Evolutionary conservation across 2,329 filamentous ascomycete genomes (phyloP), one percentile per base, ranked within the genome.

Genomic region (Cordyceps farinosa): DNA sequence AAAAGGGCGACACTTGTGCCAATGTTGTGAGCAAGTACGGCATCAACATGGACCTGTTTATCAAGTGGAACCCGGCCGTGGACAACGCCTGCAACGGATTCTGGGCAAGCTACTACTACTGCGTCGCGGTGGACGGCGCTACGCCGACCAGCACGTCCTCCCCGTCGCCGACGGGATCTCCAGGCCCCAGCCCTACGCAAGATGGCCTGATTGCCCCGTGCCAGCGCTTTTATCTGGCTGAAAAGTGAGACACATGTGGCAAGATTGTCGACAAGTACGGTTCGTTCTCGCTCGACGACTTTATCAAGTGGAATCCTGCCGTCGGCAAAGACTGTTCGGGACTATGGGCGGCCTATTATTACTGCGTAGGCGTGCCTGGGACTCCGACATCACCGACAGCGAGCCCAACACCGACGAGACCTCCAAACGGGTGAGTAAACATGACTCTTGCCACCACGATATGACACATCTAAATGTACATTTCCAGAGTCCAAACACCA

Each of bases 31-130:
- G 36, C 22, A 44, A 50, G 30, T 55, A 48, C 42, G 32, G 32
- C 32, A 5, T 34, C 3, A 34, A 9, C 32, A 5, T 34, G 32
- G 9, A 9, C 32, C 32, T 51, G 27, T 61, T 64, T 51, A 15
- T 34, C 15, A 40, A 34, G n/a, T 64, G 62, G 62, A 61, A 64
- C 51, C 34, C 34, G 17, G 53, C 34, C 34, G 34, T 55, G 3
- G 34, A 55, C 53, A 7, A 55, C 10, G 34, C 27, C 22, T 53
- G 29, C 48, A 40, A 34, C 52, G 55, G 45, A 44, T 38, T 36
- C 8, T 38, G 22, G n/a, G n/a, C 9, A 3, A 22, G 32, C 17
- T 30, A 30, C n/a, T 52, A 52, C 50, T 29, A 32, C 50, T 52
- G 50, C 50, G 30, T 34, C 27, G 27, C 10, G 11, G 50, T 52